Conservation (phyloP, 1,284 basidiomycete genomes). For the Coniferiporia sulphurascens region DNA sequence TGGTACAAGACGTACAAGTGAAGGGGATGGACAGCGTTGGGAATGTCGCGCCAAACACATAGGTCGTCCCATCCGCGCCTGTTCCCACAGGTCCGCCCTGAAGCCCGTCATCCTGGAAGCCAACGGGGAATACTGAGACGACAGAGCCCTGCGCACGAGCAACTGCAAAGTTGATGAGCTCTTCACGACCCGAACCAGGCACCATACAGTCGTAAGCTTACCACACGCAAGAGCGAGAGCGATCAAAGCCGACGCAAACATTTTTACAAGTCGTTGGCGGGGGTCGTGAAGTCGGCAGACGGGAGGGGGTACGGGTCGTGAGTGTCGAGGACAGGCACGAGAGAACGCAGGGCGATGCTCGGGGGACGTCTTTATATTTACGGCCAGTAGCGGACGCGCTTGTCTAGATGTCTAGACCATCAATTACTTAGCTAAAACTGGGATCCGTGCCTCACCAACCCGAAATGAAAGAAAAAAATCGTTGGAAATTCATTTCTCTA, state of each 20-base stretch:
- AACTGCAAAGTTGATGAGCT: not conserved
- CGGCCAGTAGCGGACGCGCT: too few species aligned
- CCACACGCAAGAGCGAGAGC: not conserved
- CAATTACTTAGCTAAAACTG: too few species aligned
- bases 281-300: not conserved
- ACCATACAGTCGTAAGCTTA: not conserved
- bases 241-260: not conserved
- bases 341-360: too few species aligned
- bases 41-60: not conserved
- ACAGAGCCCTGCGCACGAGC: not conserved
- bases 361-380: too few species aligned
- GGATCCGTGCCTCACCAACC: too few species aligned
- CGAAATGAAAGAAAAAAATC: too few species aligned
- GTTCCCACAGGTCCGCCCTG: not conserved
- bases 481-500: too few species aligned
- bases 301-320: not conserved
- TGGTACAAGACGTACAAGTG: not conserved
- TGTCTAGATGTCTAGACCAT: too few species aligned
- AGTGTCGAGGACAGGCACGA: not conserved
- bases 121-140: not conserved
- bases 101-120: not conserved
- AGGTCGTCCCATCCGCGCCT: constrained; percentile 10
- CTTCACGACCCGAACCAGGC: not conserved
- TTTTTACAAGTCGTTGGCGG: not conserved
- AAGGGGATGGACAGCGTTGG: not conserved